A percentile compares a stretch with the other conserved stretches of the same genome.
Conservation (phyloP, 768 basidiomycete genomes). For the Podaxis sp. region DNA sequence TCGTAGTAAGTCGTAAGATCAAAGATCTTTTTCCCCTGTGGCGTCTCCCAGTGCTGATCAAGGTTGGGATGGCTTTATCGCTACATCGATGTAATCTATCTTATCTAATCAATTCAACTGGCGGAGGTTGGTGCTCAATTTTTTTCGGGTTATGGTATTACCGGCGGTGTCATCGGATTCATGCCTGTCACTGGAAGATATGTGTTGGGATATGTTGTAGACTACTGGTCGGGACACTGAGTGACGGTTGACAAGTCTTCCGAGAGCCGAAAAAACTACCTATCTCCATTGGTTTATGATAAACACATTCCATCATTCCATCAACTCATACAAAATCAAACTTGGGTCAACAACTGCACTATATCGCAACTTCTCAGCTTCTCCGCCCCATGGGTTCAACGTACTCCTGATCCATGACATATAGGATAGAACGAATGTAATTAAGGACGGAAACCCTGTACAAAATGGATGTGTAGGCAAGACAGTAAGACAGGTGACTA, state of each 20-base stretch:
- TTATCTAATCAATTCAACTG: constrained; percentile 11
- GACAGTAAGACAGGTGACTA: background rate
- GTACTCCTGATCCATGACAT: background rate
- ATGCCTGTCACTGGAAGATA: background rate
- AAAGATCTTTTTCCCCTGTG: background rate
- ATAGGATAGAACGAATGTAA: background rate
- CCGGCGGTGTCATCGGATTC: background rate
- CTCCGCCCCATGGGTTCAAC: background rate
- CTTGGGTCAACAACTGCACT: background rate
- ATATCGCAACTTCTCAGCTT: background rate
- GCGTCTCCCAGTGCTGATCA: background rate
- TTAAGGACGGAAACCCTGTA: constrained; percentile 1
- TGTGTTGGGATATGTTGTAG: background rate
- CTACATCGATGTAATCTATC: constrained; percentile 14
- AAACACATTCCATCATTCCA: too few relatives aligned
- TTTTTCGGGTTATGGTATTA: background rate
- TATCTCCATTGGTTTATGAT: background rate
- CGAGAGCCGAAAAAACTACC: background rate
- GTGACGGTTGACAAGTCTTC: too few relatives aligned
- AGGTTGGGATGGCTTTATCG: background rate
- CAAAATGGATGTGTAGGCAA: background rate
- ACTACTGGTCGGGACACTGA: too few relatives aligned
- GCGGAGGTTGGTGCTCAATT: background rate
- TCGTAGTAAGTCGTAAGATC: background rate
- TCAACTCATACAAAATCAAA: constrained; percentile 3